Base-by-base conservation (phyloP, 371 early-diverging fungal genomes). In the Zopfochytrium polystomum region DNA sequence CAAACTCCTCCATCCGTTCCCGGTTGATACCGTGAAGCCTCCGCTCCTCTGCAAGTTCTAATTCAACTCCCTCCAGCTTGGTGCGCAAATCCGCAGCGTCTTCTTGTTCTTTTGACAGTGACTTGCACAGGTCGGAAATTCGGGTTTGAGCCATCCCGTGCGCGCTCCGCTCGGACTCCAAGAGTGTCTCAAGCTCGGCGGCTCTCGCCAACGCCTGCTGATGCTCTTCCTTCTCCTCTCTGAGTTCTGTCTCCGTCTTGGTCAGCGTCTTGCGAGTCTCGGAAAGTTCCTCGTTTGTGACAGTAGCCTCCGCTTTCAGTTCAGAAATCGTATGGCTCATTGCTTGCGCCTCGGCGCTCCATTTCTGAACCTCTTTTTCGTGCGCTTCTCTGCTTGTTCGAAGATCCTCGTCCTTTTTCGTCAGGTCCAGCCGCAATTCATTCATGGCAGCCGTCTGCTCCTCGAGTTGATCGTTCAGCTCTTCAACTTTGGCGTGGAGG, bases 381-480 rank as follows among this genome's bases (percentile, higher is more conserved):
- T 55, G 33, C 46, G 44, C 52, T n/a, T 47, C 52, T 18, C 53
- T 45, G 6, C 9, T 9, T 42, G 30, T 11, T 26, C 23, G 52
- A 25, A 60, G 7, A 15, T 47, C 58, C 31, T 3, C 49, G 2
- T 22, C 31, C 43, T 55, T 49, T 27, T 30, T 29, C 44, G 55
- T 52, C 7, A 56, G 45, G n/a, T 45, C 15, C 6, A 13, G 3
- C 2, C 23, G 27, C 20, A 63, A 22, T n/a, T 30, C 50, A 18
- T 26, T 29, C 11, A 34, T 35, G 22, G 5, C 9, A n/a, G 31
- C 57, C 42, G 48, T 4, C 49, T 63, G 34, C 52, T 46, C 55
- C 42, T 43, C 55, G 32, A 61, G 20, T 25, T 50, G n/a, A 15
- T 35, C 9, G 51, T 52, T 50, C 3, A 67, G n/a, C 7, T n/a